Evolutionary conservation across 805 yeast genomes (phyloP), one percentile per base, ranked within the genome.

Genomic region (Saccharomycopsis sp.): DNA sequence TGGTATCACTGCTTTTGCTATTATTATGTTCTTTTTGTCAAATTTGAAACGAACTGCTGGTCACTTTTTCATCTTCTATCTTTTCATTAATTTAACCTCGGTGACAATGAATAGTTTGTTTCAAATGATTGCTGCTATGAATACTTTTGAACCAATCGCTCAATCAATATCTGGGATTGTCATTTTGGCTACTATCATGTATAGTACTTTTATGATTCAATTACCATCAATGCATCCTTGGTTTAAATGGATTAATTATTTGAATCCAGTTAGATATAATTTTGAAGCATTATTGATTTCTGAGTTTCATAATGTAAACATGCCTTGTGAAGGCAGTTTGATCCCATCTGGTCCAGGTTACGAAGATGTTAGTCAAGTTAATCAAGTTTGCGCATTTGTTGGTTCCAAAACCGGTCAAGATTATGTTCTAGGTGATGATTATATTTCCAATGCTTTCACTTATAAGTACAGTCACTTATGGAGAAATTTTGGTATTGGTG

Each of bases 401-500:
- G 87, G 89, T 27, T 66, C 88, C 11, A 52, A 54, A 2, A 65
- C 79, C 1, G 90, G 93, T 34, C 56, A 59, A 19, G 44, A 57
- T 7, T 51, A 51, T 41, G 84, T 85, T 37, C 54, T 59, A 26
- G 95, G 94, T 53, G 75, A 77, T 51, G 62, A 59, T 33, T 85
- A 81, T 56, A 52, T 85, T 45, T 48, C 48, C 4, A 53, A 53
- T 2, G 57, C 77, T 6, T 85, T 60, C 60, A 58, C 61, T 33
- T 85, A 79, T 64, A 57, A 57, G 17, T 75, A 70, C 54, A 50
- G 60, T 19, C 85, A 85, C 60, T 71, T 74, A 41, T 85, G 95
- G 95, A 77, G 94, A 66, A 83, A 85, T 59, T 68, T 81, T 44
- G 95, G 87, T 56, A 74, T 81, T 48, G 47, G 73, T 47, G 58